Base-by-base conservation (phyloP, 2,329 filamentous ascomycete species). In the Talaromyces sp. region DNA sequence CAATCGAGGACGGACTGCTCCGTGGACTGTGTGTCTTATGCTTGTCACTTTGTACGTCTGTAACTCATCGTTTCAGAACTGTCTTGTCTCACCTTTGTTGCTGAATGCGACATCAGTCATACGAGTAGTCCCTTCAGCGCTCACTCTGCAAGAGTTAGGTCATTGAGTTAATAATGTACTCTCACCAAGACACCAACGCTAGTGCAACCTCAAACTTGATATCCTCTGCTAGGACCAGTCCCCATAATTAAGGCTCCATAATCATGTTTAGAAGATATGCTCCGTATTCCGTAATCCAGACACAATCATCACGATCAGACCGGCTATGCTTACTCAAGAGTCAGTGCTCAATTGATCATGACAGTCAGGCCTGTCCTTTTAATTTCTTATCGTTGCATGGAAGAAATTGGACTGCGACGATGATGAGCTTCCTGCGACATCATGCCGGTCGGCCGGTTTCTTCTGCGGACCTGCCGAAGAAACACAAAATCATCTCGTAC, bases 231-330 rank as follows among this genome's bases (percentile, higher is more conserved):
- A 53, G 13, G 49, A 53, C 49, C 47, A 27, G 47, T 27, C 51
- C 27, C 53, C 53, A 56, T 56, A 36, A 56, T 38, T 56, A 56
- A 25, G 53, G 53, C 31, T 38, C 53, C 53, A 56, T 56, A 56
- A 25, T 36, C 8, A 31, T 53, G 27, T 5, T n/a, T 11, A 22
- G 17, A 22, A 22, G 53, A 56, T 38, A 56, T 22, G 22, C 31
- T 38, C 53, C 53, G 53, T 56, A 56, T 34, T 34, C 27, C 29
- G 51, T 17, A 54, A 13, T 54, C 5, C 51, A 22, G 11, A 27
- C 45, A 54, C 11, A 34, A 34, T 10, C 29, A 22, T 19, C 29
- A 29, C 49, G 49, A 53, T 53, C 49, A 53, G 49, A 53, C 47
- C 47, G 29, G 47, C 47, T 51, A n/a, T 53, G 49, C n/a, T 27